phyloP scores from a whole-genome alignment of 2,329 filamentous ascomycete genomes.

The Cladobotryum protrusum region DNA sequence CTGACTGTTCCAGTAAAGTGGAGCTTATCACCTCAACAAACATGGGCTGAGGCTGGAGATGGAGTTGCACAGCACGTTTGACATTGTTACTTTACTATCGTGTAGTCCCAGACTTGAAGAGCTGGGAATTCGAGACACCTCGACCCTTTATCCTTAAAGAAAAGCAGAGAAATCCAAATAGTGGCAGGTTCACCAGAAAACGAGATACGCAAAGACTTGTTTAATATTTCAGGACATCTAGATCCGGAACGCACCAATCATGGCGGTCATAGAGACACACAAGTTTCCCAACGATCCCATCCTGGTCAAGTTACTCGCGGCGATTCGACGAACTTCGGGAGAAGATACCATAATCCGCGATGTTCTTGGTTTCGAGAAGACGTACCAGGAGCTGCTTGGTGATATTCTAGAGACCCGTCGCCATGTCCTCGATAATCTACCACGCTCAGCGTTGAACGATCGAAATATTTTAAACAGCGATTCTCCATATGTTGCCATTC shows the following conservation, averaged over 20 bases:
- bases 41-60: too few species aligned
- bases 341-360: neutral
- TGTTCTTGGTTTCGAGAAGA: constrained; percentile 15
- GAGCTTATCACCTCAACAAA: too few species aligned
- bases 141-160: too few species aligned
- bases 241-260: neutral
- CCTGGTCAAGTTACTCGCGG: constrained; percentile 9
- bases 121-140: too few species aligned
- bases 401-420: constrained; percentile 13
- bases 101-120: too few species aligned
- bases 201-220: neutral
- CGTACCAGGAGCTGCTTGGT: constrained; percentile 12
- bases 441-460: neutral
- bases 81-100: too few species aligned
- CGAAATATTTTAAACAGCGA: constrained; percentile 5
- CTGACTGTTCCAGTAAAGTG: too few species aligned
- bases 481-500: constrained; percentile 7
- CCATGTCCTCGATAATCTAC: neutral
- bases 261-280: neutral
- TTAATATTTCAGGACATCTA: neutral
- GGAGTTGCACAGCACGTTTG: too few species aligned
- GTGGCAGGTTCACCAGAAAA: neutral
- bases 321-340: neutral
- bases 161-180: neutral
- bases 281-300: constrained; percentile 10